These are phyloP conservation scores for Mycena indigotica DNA, from an alignment of 768 basidiomycete genomes.

Conservation along the genomic window DNA sequence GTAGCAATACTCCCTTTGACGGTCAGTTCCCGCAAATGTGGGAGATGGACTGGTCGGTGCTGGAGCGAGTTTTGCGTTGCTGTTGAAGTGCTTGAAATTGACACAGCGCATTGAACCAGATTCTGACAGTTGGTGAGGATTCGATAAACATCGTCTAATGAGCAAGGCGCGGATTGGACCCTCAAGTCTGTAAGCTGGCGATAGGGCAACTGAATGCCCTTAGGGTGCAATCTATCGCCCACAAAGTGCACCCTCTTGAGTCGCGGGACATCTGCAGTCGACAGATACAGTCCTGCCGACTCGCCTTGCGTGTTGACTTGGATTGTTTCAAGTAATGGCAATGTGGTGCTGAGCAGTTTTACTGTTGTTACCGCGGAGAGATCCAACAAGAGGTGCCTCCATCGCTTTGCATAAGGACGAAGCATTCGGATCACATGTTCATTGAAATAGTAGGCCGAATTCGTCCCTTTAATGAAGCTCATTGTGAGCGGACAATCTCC, in stretches of 20 bases:
- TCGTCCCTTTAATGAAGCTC: slow-evolving; percentile 4
- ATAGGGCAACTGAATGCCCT: slow-evolving; percentile 3
- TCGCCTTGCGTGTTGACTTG: slow-evolving; percentile 30
- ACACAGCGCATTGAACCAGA: slow-evolving; percentile 10
- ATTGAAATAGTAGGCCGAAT: slow-evolving; percentile 16
- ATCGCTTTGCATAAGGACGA: slow-evolving; percentile 13
- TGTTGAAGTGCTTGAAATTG: neutral
- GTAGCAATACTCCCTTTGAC: slow-evolving; percentile 1
- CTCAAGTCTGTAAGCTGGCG: slow-evolving; percentile 8
- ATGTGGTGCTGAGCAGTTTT: slow-evolving; percentile 12
- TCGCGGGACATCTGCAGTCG: slow-evolving; percentile 10
- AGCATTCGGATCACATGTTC: slow-evolving; percentile 22
- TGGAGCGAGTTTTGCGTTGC: neutral
- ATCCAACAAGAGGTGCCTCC: slow-evolving; percentile 24
- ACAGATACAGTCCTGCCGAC: neutral
- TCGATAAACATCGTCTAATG: slow-evolving; percentile 1
- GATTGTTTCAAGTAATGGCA: slow-evolving; percentile 23
- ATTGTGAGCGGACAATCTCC: slow-evolving; percentile 20
- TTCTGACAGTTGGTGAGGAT: slow-evolving; percentile 12
- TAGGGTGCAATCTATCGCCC: neutral
- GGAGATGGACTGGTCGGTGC: neutral
- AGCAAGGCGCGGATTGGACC: neutral
- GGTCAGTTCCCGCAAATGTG: slow-evolving; percentile 2
- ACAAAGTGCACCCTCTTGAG: slow-evolving; percentile 5
- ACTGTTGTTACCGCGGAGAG: slow-evolving; percentile 9